Evolutionary conservation across 352 stramenopile species (phyloP), one percentile per base, ranked within the genome.

Genomic region (Pythium monospermum): DNA sequence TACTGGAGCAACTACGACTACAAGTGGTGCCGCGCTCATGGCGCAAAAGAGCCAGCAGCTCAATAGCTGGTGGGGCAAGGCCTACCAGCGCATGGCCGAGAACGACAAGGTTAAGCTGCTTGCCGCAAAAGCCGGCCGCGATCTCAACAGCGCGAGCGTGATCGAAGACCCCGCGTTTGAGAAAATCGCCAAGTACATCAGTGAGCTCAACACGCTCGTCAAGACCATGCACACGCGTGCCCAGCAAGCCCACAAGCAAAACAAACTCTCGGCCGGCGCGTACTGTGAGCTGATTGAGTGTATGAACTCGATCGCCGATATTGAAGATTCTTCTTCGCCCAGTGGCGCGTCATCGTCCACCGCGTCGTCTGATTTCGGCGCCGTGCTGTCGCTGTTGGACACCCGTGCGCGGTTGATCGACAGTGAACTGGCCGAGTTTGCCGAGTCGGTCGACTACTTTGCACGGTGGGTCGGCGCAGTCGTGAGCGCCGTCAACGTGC

Each of bases 211-310:
- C 37, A 61, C 65, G 22, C 69, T 86, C 31, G 78, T 86, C 43
- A 71, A 81, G 56, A 59, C 38, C 40, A 72, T 91, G 48, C 81
- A 91, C 61, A 53, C 59, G 22, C 87, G 86, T 40, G 76, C 72
- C 33, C 64, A 69, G 25, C 64, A 69, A 19, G 79, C 77, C 1
- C 76, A 83, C 53, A 61, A 77, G 44, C 73, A 87, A 60, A 89
- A 86, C 66, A 79, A 85, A 41, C 63, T 87, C 26, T 66, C 82
- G 22, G 71, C 82, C 11, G 73, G 75, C n/a, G 72, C 79, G 5
- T 86, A 93, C 74, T 90, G 82, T 54, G 79, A 87, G 47, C 73
- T 93, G 36, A 91, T 91, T 43, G 82, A 93, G 64, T 75, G 63
- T 28, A 71, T 89, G 33, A 75, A 73, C 55, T 67, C 64, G 48